A percentile compares a stretch with the other conserved stretches of the same genome.
These are phyloP conservation scores for Ophiostoma quercus DNA, from an alignment of 2,329 filamentous ascomycete species.

Conservation along the genomic window DNA sequence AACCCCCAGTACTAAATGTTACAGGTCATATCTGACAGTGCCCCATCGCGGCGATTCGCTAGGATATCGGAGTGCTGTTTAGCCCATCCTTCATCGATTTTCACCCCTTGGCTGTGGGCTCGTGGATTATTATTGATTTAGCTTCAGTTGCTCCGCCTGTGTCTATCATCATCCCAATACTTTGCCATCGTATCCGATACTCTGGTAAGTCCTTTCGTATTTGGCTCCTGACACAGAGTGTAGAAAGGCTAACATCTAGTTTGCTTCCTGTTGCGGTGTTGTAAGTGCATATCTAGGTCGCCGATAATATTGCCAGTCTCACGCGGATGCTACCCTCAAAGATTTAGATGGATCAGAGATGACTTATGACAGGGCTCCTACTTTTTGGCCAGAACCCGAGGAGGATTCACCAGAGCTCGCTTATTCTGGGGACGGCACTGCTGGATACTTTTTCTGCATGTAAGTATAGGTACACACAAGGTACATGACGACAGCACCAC, in stretches of 20 bases:
- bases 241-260: too few relatives aligned
- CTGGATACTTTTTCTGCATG: background rate
- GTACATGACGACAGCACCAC: background rate
- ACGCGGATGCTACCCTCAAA: background rate
- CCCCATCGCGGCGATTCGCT: background rate
- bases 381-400: background rate
- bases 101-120: background rate
- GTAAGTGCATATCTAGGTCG: background rate
- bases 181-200: background rate
- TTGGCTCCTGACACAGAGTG: background rate
- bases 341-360: background rate
- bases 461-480: background rate
- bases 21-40: background rate
- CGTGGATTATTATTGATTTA: background rate
- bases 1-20: background rate
- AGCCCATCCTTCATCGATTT: background rate
- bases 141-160: background rate
- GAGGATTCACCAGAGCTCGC: background rate
- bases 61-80: background rate
- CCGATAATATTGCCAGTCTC: background rate
- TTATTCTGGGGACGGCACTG: background rate
- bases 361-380: slow-evolving; percentile 2
- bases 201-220: background rate
- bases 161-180: background rate
- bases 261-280: background rate